A percentile compares a stretch with the other conserved stretches of the same genome.
These are phyloP conservation scores for Fonsecaea erecta DNA, from an alignment of 2,329 filamentous ascomycete genomes.

Conservation along the genomic window DNA sequence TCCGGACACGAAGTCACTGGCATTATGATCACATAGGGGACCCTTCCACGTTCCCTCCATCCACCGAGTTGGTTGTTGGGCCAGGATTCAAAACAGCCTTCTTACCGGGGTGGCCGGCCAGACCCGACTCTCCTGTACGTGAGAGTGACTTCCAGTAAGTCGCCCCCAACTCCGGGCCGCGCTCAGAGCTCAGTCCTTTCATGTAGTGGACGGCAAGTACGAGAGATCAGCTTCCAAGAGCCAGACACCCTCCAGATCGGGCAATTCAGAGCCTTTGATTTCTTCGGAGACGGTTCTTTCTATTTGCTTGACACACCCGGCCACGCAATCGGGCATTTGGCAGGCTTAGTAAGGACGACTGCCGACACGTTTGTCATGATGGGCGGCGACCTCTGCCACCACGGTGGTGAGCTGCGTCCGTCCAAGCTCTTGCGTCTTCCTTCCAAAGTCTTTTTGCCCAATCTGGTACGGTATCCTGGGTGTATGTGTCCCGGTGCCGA, in stretches of 20 bases:
- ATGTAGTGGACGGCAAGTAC: constrained; percentile 40
- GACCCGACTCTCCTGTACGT: constrained; percentile 43
- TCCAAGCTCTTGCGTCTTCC: constrained; percentile 21
- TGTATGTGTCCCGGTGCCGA: constrained; percentile 36
- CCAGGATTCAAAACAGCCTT: constrained; percentile 55
- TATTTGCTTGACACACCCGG: constrained; percentile 55
- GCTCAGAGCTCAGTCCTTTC: constrained; percentile 27
- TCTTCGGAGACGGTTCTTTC: constrained; percentile 46
- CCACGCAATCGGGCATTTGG: constrained; percentile 54
- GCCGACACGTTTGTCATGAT: constrained; percentile 53
- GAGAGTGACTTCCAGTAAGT: constrained; percentile 44
- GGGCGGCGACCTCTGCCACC: constrained; percentile 56
- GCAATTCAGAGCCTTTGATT: constrained; percentile 47
- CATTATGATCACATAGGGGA: constrained; percentile 58
- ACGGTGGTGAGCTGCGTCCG: constrained; percentile 43
- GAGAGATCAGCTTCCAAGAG: constrained; percentile 33
- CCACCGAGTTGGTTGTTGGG: constrained; percentile 57
- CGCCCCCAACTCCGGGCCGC: background rate
- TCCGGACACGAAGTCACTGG: constrained; percentile 35
- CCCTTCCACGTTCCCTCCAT: constrained; percentile 51
- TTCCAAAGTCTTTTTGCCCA: background rate
- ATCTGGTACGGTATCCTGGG: background rate
- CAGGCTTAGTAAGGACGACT: constrained; percentile 53
- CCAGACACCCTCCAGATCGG: constrained; percentile 41
- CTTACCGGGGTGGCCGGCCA: constrained; percentile 54